A percentile compares a stretch with the other conserved stretches of the same genome.
phyloP scores from a whole-genome alignment of 345 rosid species.

The Eucalyptus polybractea region DNA sequence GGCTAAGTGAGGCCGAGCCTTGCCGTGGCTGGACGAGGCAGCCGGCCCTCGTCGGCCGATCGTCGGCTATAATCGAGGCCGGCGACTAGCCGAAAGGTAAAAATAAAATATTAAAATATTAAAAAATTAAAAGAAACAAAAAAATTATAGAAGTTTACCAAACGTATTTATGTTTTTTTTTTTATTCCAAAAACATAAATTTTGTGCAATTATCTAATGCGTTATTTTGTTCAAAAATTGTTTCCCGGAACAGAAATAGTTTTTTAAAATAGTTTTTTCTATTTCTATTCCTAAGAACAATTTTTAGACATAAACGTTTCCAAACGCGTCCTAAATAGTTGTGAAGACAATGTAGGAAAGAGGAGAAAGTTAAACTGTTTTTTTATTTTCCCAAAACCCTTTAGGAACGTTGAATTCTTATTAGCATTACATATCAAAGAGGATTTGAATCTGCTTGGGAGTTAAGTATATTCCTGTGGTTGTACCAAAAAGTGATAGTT shows the following conservation, averaged over 20 bases:
- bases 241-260: rapidly evolving
- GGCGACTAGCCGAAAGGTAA: rapidly evolving
- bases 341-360: background rate
- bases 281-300: rapidly evolving
- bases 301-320: rapidly evolving
- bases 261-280: too few species aligned
- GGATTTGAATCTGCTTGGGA: background rate
- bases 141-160: too few species aligned
- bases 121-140: too few species aligned
- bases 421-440: background rate
- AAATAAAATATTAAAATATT: too few species aligned
- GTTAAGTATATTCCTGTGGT: background rate
- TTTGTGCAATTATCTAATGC: too few species aligned
- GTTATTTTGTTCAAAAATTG: rapidly evolving
- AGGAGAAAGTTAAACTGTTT: background rate
- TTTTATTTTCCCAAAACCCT: background rate
- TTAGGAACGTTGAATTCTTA: background rate
- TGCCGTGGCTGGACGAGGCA: rapidly evolving
- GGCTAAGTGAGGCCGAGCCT: rapidly evolving
- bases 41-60: rapidly evolving
- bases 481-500: background rate
- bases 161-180: too few species aligned
- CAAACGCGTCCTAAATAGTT: background rate
- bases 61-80: rapidly evolving
- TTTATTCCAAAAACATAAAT: rapidly evolving